Percentiles rank a stretch among this genome's conserved stretches.
These are phyloP conservation scores for Sambucus nigra DNA, from an alignment of 129 eudicot genomes.

Conservation along the genomic window DNA sequence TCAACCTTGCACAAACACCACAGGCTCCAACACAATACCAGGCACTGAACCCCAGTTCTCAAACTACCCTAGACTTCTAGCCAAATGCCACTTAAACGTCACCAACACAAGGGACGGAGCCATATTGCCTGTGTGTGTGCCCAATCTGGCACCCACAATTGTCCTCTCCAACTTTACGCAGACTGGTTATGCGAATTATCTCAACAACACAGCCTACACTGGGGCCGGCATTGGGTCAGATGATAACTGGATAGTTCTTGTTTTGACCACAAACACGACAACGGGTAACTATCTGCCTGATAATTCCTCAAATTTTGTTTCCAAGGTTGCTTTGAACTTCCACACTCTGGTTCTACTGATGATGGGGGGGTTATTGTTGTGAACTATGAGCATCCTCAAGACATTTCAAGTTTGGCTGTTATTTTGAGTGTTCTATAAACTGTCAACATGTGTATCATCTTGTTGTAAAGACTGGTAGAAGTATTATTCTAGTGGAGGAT, in stretches of 20 bases:
- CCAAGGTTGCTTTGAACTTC: no score
- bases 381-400: no score
- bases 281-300: no score
- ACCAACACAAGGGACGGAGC: constrained; percentile 45
- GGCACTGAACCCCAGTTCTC: constrained; percentile 23
- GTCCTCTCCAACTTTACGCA: constrained; percentile 78
- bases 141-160: constrained; percentile 33
- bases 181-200: constrained; percentile 29
- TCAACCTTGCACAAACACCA: constrained; percentile 23
- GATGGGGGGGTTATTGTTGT: no score
- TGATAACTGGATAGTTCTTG: constrained; percentile 67
- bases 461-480: no score
- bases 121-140: constrained; percentile 60
- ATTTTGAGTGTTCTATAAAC: no score
- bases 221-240: constrained; percentile 60
- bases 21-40: constrained; percentile 24
- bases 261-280: constrained; percentile 43
- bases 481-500: no score
- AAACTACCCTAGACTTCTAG: constrained; percentile 27
- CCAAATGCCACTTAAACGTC: constrained; percentile 42
- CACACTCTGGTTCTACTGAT: no score
- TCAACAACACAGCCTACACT: constrained; percentile 49
- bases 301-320: no score
- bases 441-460: no score
- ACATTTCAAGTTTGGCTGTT: no score